Percentiles rank a stretch among this genome's conserved stretches.
Conservation (phyloP, 208 protist species). For the Trypanosomatidae sp. region DNA sequence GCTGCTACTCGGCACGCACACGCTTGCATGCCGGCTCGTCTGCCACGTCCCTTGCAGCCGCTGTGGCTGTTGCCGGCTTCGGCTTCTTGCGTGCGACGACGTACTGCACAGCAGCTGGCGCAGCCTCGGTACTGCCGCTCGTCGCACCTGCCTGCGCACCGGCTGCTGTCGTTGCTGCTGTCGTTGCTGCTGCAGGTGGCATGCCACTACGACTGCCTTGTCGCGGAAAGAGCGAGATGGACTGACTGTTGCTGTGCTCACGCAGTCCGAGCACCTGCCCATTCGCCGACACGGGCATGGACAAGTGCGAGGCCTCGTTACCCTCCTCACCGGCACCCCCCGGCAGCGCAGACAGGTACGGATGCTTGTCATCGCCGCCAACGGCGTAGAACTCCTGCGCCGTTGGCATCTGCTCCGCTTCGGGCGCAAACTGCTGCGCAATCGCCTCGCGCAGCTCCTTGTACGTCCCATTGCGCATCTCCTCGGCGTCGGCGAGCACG, state of each 20-base stretch:
- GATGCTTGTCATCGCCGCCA: conserved; percentile 18
- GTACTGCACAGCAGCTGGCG: too few relatives aligned
- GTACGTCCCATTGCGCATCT: conserved; percentile 70
- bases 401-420: conserved; percentile 42
- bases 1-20: too few relatives aligned
- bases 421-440: conserved; percentile 46
- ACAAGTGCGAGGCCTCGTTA: conserved; percentile 37
- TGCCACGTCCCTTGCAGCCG: too few relatives aligned
- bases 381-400: conserved; percentile 46
- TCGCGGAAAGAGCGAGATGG: conserved; percentile 59
- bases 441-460: conserved; percentile 49
- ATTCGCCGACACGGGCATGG: conserved; percentile 57
- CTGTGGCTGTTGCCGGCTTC: too few relatives aligned
- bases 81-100: too few relatives aligned
- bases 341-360: conserved; percentile 49
- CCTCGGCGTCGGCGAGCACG: conserved; percentile 52
- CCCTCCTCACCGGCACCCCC: conserved; percentile 12
- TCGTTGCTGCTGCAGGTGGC: too few relatives aligned
- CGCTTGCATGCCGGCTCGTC: too few relatives aligned
- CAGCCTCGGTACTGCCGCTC: too few relatives aligned
- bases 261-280: conserved; percentile 26
- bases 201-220: conserved; percentile 37
- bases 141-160: too few relatives aligned
- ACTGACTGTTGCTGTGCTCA: conserved; percentile 56
- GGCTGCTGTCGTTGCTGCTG: neutral